Conservation (phyloP, 116 monocot genomes). For the Zostera marina region DNA sequence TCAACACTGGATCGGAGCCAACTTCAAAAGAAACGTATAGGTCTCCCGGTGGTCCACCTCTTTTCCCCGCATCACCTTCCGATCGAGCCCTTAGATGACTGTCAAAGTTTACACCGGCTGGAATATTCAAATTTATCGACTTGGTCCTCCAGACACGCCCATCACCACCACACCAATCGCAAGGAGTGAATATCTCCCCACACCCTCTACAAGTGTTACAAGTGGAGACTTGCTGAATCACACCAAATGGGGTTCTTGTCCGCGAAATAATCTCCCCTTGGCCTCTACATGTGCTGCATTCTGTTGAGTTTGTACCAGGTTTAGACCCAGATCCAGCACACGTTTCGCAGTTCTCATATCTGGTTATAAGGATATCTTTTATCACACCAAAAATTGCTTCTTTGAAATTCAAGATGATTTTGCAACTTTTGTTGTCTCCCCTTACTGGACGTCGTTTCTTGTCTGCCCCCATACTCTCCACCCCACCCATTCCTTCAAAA, state of each 20-base stretch:
- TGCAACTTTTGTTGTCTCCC: slow-evolving; percentile 85
- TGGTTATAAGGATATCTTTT: slow-evolving; percentile 79
- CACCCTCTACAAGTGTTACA: slow-evolving; percentile 71
- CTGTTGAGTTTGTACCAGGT: slow-evolving; percentile 76
- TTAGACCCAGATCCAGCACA: slow-evolving; percentile 86
- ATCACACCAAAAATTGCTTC: slow-evolving; percentile 91
- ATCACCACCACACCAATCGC: slow-evolving; percentile 66
- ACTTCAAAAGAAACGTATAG: slow-evolving; percentile 93
- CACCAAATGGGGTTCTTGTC: slow-evolving; percentile 71
- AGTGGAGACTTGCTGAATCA: slow-evolving; percentile 87
- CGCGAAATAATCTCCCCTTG: slow-evolving; percentile 85
- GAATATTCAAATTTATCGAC: slow-evolving; percentile 81
- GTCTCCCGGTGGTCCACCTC: slow-evolving; percentile 81
- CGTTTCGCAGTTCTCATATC: slow-evolving; percentile 57
- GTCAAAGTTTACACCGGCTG: slow-evolving; percentile 82
- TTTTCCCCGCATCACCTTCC: slow-evolving; percentile 80
- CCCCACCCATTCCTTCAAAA: slow-evolving; percentile 73
- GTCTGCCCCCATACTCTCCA: slow-evolving; percentile 46
- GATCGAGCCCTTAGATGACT: slow-evolving; percentile 74
- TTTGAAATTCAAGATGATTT: slow-evolving; percentile 71
- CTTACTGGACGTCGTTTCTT: slow-evolving; percentile 63
- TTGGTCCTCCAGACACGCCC: slow-evolving; percentile 77
- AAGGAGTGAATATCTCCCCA: slow-evolving; percentile 73
- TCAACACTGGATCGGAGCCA: slow-evolving; percentile 65
- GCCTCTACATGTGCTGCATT: slow-evolving; percentile 76